phyloP scores from a whole-genome alignment of 208 protist species.

The Trypanosoma mega region DNA sequence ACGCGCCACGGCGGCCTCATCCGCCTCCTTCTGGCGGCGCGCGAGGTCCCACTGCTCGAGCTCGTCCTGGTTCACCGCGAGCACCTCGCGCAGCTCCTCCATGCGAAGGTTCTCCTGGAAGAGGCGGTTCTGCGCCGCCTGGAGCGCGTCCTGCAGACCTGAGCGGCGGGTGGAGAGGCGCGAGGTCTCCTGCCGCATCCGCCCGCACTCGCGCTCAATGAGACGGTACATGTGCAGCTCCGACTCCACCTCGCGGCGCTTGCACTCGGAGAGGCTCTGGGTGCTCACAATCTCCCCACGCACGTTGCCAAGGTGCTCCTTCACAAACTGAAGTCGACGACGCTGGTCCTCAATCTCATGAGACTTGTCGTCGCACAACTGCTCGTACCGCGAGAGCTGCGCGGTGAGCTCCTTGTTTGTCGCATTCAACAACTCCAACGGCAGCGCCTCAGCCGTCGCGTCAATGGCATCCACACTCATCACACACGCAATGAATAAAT shows the following conservation, averaged over 20 bases:
- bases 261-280: constrained; percentile 85
- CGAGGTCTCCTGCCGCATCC: constrained; percentile 52
- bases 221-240: constrained; percentile 90
- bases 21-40: constrained; percentile 92
- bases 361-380: constrained; percentile 53
- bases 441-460: constrained; percentile 79
- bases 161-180: constrained; percentile 50
- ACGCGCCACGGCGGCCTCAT: constrained; percentile 86
- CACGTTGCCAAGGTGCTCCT: constrained; percentile 91
- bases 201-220: constrained; percentile 83
- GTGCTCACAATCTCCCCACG: constrained; percentile 87
- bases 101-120: constrained; percentile 92
- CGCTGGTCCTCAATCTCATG: constrained; percentile 72
- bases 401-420: constrained; percentile 83
- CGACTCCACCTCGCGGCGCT: constrained; percentile 89
- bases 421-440: constrained; percentile 81
- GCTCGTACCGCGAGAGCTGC: constrained; percentile 73
- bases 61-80: constrained; percentile 94
- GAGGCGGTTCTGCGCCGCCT: constrained; percentile 77
- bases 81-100: constrained; percentile 86
- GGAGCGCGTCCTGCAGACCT: constrained; percentile 68
- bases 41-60: constrained; percentile 94
- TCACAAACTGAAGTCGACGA: constrained; percentile 84
- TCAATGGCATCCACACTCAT: constrained; percentile 75
- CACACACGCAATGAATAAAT: background rate